Evolutionary conservation across 345 rosid species (phyloP), one percentile per base, ranked within the genome.

Genomic region (Rhodomyrtus tomentosa): DNA sequence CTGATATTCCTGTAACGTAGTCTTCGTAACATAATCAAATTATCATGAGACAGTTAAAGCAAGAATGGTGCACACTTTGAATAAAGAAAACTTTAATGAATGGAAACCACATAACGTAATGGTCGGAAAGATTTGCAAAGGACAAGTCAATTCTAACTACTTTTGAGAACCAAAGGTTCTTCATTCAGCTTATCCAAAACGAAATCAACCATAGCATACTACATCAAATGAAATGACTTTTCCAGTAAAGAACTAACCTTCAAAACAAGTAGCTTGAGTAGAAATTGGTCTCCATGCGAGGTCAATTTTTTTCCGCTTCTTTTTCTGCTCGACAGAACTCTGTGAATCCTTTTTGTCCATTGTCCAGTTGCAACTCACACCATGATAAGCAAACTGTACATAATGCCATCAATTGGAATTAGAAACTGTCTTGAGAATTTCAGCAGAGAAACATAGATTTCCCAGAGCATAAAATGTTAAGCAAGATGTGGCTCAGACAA

Each of bases 201-300:
- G 32, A 55, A 29, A 40, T 32, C 50, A 48, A 21, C 9, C 16
- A 27, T 53, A 29, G 48, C 36, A 25, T 18, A 52, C 45, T 11
- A 81, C 6, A 5, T 32, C 21, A 81, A 68, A 74, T 10, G 12
- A 51, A 42, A 25, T 4, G 5, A 72, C 80, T 0, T 68, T 16
- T 32, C 76, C 76, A 10, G 25, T 84, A 84, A 55, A 82, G 82
- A 84, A 87, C 55, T 82, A 86, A 94, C 98, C 99, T 85, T 91
- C 90, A 62, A 38, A 3, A 72, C 89, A 85, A 88, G 85, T 86
- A 83, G 93, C 88, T 50, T 86, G 90, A 86, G 89, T 86, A 87
- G 93, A 90, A 59, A 92, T 85, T 24, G 94, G 92, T 84, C 90
- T 93, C 98, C 98, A 91, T 15, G 82, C 90, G 53, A 36, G 90